Percentiles rank a stretch among this genome's conserved stretches.
Conservation (phyloP, 139 green algal genomes). For the Zygnema circumcarinatum region DNA sequence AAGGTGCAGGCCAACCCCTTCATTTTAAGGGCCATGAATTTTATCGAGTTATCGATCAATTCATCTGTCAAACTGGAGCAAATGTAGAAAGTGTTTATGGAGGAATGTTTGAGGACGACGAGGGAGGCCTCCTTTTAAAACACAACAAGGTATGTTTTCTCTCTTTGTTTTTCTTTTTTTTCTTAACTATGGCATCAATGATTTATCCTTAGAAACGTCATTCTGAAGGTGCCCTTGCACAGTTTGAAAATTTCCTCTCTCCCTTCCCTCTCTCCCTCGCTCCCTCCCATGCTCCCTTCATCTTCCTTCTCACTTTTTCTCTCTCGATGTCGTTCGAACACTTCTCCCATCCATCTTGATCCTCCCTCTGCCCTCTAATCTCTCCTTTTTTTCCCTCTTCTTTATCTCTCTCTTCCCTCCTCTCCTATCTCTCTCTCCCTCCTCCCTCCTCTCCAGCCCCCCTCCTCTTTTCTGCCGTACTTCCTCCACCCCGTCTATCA, state of each 20-base stretch:
- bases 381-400: conserved; percentile 7
- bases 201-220: not conserved
- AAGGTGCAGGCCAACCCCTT: conserved; percentile 78
- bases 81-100: conserved; percentile 82
- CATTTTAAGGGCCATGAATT: conserved; percentile 65
- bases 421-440: conserved; percentile 1
- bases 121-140: conserved; percentile 18
- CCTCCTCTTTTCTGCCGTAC: not conserved
- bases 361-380: not conserved
- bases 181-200: not conserved
- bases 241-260: not conserved
- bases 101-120: conserved; percentile 62
- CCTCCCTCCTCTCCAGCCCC: not conserved
- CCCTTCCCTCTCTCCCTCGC: not conserved
- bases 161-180: not conserved
- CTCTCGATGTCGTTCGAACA: too few species aligned
- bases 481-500: not conserved
- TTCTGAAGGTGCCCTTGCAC: not conserved
- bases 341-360: not conserved
- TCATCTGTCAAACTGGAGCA: conserved; percentile 64
- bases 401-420: conserved; percentile 11
- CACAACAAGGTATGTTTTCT: conserved; percentile 18
- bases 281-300: not conserved
- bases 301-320: not conserved
- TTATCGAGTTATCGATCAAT: conserved; percentile 65